Percentiles rank a stretch among this genome's conserved stretches.
Conservation (phyloP, 176 grass and related monocot species). For the Juncus effusus region DNA sequence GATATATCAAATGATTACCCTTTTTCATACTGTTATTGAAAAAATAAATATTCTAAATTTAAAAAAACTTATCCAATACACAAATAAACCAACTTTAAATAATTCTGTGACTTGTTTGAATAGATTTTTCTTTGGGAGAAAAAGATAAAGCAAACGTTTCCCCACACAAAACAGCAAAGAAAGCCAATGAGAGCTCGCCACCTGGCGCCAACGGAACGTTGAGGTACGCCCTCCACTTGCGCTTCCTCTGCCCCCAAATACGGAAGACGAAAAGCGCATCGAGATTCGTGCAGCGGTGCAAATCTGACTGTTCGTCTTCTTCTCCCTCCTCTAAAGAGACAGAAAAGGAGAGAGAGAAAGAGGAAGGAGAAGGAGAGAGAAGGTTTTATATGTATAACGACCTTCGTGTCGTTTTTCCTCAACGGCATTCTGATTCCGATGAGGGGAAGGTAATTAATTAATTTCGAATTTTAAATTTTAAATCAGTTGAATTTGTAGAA, state of each 20-base stretch:
- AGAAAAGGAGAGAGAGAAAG: not conserved
- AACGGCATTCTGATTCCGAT: conserved; percentile 84
- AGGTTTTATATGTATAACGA: conserved; percentile 94
- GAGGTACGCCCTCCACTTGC: conserved; percentile 91
- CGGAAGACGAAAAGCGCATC: conserved; percentile 37
- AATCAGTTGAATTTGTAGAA: too few relatives aligned
- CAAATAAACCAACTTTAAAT: not conserved
- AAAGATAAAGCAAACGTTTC: conserved; percentile 15
- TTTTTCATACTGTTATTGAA: too few relatives aligned
- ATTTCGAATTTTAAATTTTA: conserved; percentile 2
- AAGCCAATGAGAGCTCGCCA: conserved; percentile 13
- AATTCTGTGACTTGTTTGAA: not conserved
- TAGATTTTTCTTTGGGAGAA: conserved; percentile 29
- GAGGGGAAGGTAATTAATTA: conserved; percentile 74
- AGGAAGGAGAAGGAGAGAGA: conserved; percentile 32
- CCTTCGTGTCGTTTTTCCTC: conserved; percentile 92
- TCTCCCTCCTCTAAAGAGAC: not conserved
- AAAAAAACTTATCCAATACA: not conserved
- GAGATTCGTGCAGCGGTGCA: conserved; percentile 57
- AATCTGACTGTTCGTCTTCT: conserved; percentile 50
- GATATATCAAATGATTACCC: too few relatives aligned
- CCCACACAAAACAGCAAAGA: conserved; percentile 1
- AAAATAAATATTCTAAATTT: not conserved
- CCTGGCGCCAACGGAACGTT: conserved; percentile 33
- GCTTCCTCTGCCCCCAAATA: conserved; percentile 62